phyloP scores from a whole-genome alignment of 2,329 filamentous ascomycete genomes.

The Bipolaris cookei region DNA sequence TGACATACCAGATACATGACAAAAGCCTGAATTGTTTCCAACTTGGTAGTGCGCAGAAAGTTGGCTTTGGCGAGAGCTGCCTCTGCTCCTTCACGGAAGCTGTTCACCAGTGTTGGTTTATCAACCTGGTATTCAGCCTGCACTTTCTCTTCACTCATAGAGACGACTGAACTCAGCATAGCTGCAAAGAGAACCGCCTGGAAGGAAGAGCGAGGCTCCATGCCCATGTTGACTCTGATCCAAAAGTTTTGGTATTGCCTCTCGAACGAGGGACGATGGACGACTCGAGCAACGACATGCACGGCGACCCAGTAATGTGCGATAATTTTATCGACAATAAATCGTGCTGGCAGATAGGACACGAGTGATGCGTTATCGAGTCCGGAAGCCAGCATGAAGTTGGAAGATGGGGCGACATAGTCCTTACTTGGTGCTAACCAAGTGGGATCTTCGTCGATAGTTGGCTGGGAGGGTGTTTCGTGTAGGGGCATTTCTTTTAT shows the following conservation, averaged over 20 bases:
- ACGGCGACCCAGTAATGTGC: constrained; percentile 72
- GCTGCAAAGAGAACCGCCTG: constrained; percentile 74
- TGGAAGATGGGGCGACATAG: constrained; percentile 71
- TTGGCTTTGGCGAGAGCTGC: constrained; percentile 71
- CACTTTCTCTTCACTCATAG: constrained; percentile 64
- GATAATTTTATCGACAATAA: constrained; percentile 66
- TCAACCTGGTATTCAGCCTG: constrained; percentile 61
- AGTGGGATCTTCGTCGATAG: constrained; percentile 23
- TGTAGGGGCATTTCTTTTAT: constrained; percentile 37
- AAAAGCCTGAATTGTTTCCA: constrained; percentile 78
- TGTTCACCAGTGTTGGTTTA: constrained; percentile 65
- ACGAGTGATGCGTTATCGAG: constrained; percentile 57
- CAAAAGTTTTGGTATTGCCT: constrained; percentile 70
- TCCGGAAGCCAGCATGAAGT: constrained; percentile 67
- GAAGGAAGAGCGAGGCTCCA: constrained; percentile 67
- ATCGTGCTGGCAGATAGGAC: constrained; percentile 65
- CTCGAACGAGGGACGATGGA: constrained; percentile 72
- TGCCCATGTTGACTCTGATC: constrained; percentile 63
- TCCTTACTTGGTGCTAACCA: constrained; percentile 69
- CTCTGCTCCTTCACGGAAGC: constrained; percentile 65
- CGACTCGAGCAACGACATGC: constrained; percentile 70
- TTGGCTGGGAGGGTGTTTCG: constrained; percentile 15
- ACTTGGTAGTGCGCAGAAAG: constrained; percentile 71
- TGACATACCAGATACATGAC: constrained; percentile 73
- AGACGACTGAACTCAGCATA: constrained; percentile 72